Base-by-base conservation (phyloP, 2,329 filamentous ascomycete species). In the Tolypocladium inflatum region DNA sequence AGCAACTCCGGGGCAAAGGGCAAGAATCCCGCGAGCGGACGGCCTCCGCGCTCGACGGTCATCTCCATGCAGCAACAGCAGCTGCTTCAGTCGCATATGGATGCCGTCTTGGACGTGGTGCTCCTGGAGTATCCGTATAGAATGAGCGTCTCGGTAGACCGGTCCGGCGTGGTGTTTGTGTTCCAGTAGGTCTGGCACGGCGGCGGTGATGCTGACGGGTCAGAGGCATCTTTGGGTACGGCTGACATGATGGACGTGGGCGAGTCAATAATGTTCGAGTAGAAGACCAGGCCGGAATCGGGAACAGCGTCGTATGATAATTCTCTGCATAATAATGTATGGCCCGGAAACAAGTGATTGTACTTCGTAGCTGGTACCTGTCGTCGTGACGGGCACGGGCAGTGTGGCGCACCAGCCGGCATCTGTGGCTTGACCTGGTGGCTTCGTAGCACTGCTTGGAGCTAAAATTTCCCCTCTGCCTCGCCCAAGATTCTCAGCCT, bases 131-230 rank as follows among this genome's bases (percentile, higher is more conserved):
- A 84, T 63, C 94, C 94, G 30, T 97, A 96, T 71, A 89, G 88
- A 5, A 97, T 97, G 90, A 88, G 92, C 39, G 80, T 97, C 55
- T 95, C 89, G 63, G 92, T 89, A 57, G 94, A 99, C 77, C 80
- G 93, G 65, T 89, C 87, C 43, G 94, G 94, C 0, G 87, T 93
- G 70, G 85, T 97, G 52, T 96, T 94, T 78, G 86, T 97, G 56
- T 96, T 87, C 68, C 76, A 79, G 64, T 81, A 72, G 65, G 63
- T n/a, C 48, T 58, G 61, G 55, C 51, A 56, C 45, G 54, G 55
- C 57, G 39, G 26, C 23, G 42, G 39, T 39, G 33, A 58, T 51
- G 55, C n/a, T 17, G 21, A 4, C 23, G 23, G 13, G 13, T 13
- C 8, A 1, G 15, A n/a, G 43, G 13, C 21, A 3, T 17, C 43